A percentile compares a stretch with the other conserved stretches of the same genome.
Evolutionary conservation across 2,329 filamentous ascomycete species (phyloP).

Genomic region (Neonectria sp.): DNA sequence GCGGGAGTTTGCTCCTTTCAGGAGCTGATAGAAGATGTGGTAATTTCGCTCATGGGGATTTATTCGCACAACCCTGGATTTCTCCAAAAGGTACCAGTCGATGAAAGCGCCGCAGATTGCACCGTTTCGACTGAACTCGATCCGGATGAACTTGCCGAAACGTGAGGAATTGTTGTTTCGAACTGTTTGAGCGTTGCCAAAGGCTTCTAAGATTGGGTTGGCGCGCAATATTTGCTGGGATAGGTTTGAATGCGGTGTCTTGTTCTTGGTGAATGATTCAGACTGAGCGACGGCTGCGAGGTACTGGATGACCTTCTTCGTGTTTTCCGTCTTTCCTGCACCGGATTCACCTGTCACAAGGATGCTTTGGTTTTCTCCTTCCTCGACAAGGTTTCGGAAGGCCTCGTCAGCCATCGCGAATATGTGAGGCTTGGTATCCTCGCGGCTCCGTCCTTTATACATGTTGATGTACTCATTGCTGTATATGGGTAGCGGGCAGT

Average conservation of each 20-base stretch:
- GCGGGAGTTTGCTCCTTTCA: slow-evolving; percentile 83
- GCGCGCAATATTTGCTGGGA: slow-evolving; percentile 97
- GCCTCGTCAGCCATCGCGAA: slow-evolving; percentile 98
- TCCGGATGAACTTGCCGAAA: slow-evolving; percentile 98
- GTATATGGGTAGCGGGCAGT: slow-evolving; percentile 95
- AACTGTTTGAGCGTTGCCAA: slow-evolving; percentile 98
- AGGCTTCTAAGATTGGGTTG: slow-evolving; percentile 97
- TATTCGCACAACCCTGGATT: slow-evolving; percentile 94
- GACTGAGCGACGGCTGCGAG: slow-evolving; percentile 93
- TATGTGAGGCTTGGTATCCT: slow-evolving; percentile 97
- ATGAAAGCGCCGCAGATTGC: slow-evolving; percentile 97
- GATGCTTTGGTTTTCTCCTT: slow-evolving; percentile 97
- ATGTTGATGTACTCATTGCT: slow-evolving; percentile 97
- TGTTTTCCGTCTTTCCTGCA: slow-evolving; percentile 98
- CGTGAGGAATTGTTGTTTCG: slow-evolving; percentile 98
- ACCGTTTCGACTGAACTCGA: slow-evolving; percentile 90
- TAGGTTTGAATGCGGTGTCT: slow-evolving; percentile 81
- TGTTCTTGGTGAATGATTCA: slow-evolving; percentile 77
- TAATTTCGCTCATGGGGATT: slow-evolving; percentile 94
- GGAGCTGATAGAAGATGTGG: slow-evolving; percentile 96
- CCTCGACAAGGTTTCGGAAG: slow-evolving; percentile 94
- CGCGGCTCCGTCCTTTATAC: slow-evolving; percentile 92
- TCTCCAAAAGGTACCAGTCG: slow-evolving; percentile 98
- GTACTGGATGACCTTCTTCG: slow-evolving; percentile 99
- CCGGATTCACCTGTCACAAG: slow-evolving; percentile 98